Base-by-base conservation (phyloP, 352 stramenopile species). In the Thalassiosira mediterranea region DNA sequence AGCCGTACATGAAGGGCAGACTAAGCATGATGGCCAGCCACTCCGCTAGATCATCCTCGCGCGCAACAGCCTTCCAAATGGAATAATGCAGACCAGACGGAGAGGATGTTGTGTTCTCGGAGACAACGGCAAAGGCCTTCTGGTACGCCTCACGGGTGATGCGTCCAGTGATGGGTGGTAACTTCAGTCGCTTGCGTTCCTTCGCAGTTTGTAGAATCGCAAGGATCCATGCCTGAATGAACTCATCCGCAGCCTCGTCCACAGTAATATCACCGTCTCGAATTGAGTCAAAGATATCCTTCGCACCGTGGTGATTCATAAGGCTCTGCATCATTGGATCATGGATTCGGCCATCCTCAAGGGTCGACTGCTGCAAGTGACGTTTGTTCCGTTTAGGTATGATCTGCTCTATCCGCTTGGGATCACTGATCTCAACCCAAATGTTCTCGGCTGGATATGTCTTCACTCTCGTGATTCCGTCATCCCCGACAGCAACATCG, bases 1-100 rank as follows among this genome's bases (percentile, higher is more conserved):
- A 73, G 0, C 63, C 63, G 23, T 59, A 53, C 26, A 65, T 34
- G 28, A 73, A 73, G 4, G 52, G 63, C 7, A 73, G 51, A 7
- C 38, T 47, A 7, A 64, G 42, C 51, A 73, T 63, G 37, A 73
- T 49, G 4, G 25, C 21, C 3, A 59, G 15, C 13, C 37, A 73
- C 19, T 53, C 10, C 0, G 51, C 26, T 7, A 73, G 23, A 0
- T 48, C 1, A n/a, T 57, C 40, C 3, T 65, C 40, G 8, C 13
- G 1, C n/a, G 52, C 52, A 1, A 73, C 26, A 0, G 21, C 3
- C 34, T 73, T 73, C 63, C 63, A 73, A 7, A 73, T 5, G 0
- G 51, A 65, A 34, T 65, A 73, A n/a, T 73, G 26, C 0, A 72
- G 46, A 7, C 21, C 31, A 11, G 31, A 52, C 23, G 62, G 47